Evolutionary conservation across 2,329 filamentous ascomycete genomes (phyloP).

Genomic region (Penicillium aurantiogriseum): DNA sequence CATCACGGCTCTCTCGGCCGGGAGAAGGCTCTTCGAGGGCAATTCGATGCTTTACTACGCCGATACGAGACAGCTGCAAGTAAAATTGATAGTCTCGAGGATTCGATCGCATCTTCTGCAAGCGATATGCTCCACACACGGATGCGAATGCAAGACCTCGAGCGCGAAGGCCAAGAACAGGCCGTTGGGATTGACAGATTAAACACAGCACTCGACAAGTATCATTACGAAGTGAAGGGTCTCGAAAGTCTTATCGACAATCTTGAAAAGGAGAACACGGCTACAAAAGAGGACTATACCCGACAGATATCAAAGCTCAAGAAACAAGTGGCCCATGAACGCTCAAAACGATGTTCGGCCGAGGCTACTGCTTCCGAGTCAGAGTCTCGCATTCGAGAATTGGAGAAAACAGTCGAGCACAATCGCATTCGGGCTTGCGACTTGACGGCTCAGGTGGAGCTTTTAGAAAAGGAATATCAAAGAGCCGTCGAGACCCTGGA

Average conservation of each 20-base stretch:
- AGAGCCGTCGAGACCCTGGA: slow-evolving; percentile 24
- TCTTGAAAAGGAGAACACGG: slow-evolving; percentile 41
- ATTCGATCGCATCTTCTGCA: slow-evolving; percentile 42
- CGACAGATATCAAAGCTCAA: slow-evolving; percentile 36
- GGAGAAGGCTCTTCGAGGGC: slow-evolving; percentile 43
- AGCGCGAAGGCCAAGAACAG: slow-evolving; percentile 42
- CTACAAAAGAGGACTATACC: slow-evolving; percentile 28
- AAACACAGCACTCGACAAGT: slow-evolving; percentile 44
- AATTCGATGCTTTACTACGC: slow-evolving; percentile 45
- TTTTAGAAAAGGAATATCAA: slow-evolving; percentile 34
- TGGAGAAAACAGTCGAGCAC: slow-evolving; percentile 35
- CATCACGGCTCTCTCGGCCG: slow-evolving; percentile 37
- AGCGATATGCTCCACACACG: slow-evolving; percentile 47
- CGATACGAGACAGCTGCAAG: slow-evolving; percentile 39
- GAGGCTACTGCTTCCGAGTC: slow-evolving; percentile 37
- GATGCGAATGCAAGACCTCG: slow-evolving; percentile 44
- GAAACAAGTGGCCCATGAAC: slow-evolving; percentile 34
- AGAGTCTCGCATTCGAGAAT: slow-evolving; percentile 37
- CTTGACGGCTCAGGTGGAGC: slow-evolving; percentile 34
- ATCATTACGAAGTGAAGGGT: slow-evolving; percentile 43
- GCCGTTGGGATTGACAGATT: slow-evolving; percentile 44
- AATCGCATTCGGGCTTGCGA: slow-evolving; percentile 37
- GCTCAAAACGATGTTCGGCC: slow-evolving; percentile 33
- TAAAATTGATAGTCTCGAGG: slow-evolving; percentile 41
- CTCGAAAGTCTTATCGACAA: slow-evolving; percentile 44